Evolutionary conservation across 371 early-diverging fungal genomes (phyloP).

Genomic region (Lichtheimia corymbifera): DNA sequence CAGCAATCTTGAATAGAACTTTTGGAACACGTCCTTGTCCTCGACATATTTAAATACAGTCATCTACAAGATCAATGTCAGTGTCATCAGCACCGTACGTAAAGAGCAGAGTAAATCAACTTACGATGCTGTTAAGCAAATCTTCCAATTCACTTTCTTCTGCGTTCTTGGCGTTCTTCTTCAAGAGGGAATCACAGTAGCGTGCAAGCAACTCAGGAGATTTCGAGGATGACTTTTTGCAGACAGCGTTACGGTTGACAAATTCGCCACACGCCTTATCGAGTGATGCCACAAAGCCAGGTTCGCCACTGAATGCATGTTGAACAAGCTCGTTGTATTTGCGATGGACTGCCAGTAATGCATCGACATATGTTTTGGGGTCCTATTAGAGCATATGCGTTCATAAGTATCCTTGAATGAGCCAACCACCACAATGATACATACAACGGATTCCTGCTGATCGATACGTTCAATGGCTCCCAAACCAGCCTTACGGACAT

Average conservation of each 20-base stretch:
- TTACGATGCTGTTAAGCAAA: conserved; percentile 80
- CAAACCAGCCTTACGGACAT: conserved; percentile 85
- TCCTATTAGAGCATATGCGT: conserved; percentile 42
- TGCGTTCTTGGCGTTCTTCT: conserved; percentile 80
- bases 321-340: conserved; percentile 78
- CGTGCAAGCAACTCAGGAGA: conserved; percentile 87
- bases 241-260: conserved; percentile 87
- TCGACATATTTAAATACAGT: conserved; percentile 84
- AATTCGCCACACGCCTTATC: conserved; percentile 93
- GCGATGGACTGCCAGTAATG: conserved; percentile 77
- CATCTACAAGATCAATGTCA: conserved; percentile 44
- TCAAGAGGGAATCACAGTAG: conserved; percentile 82
- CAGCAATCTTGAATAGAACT: conserved; percentile 78
- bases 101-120: conserved; percentile 14
- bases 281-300: conserved; percentile 90
- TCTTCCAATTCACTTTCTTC: conserved; percentile 89
- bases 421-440: background rate
- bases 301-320: conserved; percentile 78
- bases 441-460: conserved; percentile 59
- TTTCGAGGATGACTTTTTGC: conserved; percentile 68
- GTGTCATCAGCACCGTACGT: background rate
- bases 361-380: conserved; percentile 84
- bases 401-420: background rate
- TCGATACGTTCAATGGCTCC: conserved; percentile 81
- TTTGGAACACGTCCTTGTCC: conserved; percentile 90